Evolutionary conservation across 2,329 filamentous ascomycete species (phyloP).

Genomic region (Diaporthe velutina): DNA sequence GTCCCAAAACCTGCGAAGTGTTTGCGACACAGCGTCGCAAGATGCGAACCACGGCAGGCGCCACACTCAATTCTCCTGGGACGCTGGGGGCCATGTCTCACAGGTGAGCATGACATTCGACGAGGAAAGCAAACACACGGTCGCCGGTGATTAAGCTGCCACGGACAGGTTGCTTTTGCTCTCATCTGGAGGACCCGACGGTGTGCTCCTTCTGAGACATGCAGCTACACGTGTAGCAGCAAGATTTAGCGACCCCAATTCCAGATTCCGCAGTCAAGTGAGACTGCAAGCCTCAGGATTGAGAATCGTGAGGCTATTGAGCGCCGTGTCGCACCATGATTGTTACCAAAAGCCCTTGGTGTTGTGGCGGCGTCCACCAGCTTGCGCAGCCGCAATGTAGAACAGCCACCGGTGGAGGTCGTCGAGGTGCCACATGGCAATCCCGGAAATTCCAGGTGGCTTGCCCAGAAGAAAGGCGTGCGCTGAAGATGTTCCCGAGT

Average conservation of each 20-base stretch:
- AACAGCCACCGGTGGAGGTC: slow-evolving; percentile 7
- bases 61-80: slow-evolving; percentile 36
- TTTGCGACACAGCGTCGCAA: slow-evolving; percentile 29
- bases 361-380: background rate
- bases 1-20: slow-evolving; percentile 9
- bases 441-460: background rate
- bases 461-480: slow-evolving; percentile 3
- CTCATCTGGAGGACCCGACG: slow-evolving; percentile 32
- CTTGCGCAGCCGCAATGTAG: slow-evolving; percentile 10
- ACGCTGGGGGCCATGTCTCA: slow-evolving; percentile 32
- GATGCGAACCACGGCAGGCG: slow-evolving; percentile 33
- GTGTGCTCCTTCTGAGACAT: slow-evolving; percentile 38
- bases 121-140: slow-evolving; percentile 4
- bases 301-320: slow-evolving; percentile 30
- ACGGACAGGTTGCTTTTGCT: slow-evolving; percentile 17
- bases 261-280: slow-evolving; percentile 37
- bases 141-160: slow-evolving; percentile 26
- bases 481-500: background rate
- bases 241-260: slow-evolving; percentile 35
- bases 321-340: slow-evolving; percentile 10
- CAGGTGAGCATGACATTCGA: slow-evolving; percentile 15
- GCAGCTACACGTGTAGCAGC: slow-evolving; percentile 39
- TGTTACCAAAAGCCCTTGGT: background rate
- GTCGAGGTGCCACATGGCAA: slow-evolving; percentile 6
- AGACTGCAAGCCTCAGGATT: slow-evolving; percentile 24